These are phyloP conservation scores for Citrullus colocynthis DNA, from an alignment of 306 rosid species.

Conservation along the genomic window DNA sequence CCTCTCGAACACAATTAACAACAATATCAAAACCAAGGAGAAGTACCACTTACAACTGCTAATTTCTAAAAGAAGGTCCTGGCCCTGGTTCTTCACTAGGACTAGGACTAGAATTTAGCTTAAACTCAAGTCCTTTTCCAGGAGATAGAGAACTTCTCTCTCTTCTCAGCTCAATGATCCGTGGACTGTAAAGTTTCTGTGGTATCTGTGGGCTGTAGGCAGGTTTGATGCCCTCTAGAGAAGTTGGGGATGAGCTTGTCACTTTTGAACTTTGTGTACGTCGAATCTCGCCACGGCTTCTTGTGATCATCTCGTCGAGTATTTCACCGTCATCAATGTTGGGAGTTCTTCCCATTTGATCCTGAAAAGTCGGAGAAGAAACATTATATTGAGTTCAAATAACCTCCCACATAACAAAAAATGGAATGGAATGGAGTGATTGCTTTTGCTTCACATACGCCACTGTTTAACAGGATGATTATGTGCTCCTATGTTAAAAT, in stretches of 20 bases:
- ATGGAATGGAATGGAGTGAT: neutral
- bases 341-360: conserved; percentile 27
- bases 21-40: conserved; percentile 10
- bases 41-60: conserved; percentile 10
- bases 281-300: conserved; percentile 87
- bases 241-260: conserved; percentile 56
- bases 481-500: neutral
- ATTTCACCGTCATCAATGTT: conserved; percentile 56
- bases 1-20: conserved; percentile 48
- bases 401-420: neutral
- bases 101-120: conserved; percentile 15
- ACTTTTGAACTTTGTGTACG: conserved; percentile 56
- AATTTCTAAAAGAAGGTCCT: conserved; percentile 32
- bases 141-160: conserved; percentile 30
- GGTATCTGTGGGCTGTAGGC: conserved; percentile 39
- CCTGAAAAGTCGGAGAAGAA: conserved; percentile 21
- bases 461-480: neutral
- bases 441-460: neutral
- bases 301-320: conserved; percentile 78
- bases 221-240: conserved; percentile 35
- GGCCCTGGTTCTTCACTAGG: conserved; percentile 15
- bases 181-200: conserved; percentile 35
- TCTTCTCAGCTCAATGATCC: conserved; percentile 37
- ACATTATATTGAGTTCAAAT: neutral
- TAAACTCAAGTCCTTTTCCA: conserved; percentile 23